Percentiles rank a stretch among this genome's conserved stretches.
These are phyloP conservation scores for Madurella fahalii DNA, from an alignment of 2,329 filamentous ascomycete genomes.

Conservation along the genomic window DNA sequence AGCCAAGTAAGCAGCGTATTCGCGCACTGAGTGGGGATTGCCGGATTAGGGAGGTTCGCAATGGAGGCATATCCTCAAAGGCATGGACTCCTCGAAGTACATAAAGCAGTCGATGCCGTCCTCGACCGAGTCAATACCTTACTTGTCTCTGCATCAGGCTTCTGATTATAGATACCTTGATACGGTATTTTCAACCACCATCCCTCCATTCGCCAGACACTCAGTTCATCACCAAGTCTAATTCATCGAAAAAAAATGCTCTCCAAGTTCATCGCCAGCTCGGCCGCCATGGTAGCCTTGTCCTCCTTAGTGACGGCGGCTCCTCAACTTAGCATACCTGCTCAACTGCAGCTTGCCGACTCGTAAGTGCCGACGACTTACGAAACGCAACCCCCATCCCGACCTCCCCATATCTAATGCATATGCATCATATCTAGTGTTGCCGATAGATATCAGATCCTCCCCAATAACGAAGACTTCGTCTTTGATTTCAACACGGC, in stretches of 20 bases:
- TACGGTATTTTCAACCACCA: neutral
- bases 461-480: slow-evolving; percentile 42
- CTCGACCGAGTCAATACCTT: neutral
- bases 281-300: neutral
- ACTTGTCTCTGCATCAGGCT: neutral
- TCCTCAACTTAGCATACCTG: slow-evolving; percentile 9
- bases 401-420: no score
- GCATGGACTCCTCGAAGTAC: neutral
- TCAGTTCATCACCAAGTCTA: neutral
- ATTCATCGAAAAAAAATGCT: neutral
- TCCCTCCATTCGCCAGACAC: neutral
- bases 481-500: slow-evolving; percentile 46
- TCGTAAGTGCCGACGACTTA: slow-evolving; percentile 28
- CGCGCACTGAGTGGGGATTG: no score
- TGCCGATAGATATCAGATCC: slow-evolving; percentile 40
- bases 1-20: neutral
- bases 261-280: neutral
- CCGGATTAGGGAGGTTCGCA: no score
- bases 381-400: no score
- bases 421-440: slow-evolving; percentile 34
- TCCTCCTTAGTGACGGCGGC: slow-evolving; percentile 4
- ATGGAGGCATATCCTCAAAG: neutral
- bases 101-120: neutral
- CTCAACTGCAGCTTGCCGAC: slow-evolving; percentile 32
- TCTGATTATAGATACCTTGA: neutral